Percentiles rank a stretch among this genome's conserved stretches.
These are phyloP conservation scores for Ascochyta clinopodiicola DNA, from an alignment of 2,329 filamentous ascomycete genomes.

Conservation along the genomic window DNA sequence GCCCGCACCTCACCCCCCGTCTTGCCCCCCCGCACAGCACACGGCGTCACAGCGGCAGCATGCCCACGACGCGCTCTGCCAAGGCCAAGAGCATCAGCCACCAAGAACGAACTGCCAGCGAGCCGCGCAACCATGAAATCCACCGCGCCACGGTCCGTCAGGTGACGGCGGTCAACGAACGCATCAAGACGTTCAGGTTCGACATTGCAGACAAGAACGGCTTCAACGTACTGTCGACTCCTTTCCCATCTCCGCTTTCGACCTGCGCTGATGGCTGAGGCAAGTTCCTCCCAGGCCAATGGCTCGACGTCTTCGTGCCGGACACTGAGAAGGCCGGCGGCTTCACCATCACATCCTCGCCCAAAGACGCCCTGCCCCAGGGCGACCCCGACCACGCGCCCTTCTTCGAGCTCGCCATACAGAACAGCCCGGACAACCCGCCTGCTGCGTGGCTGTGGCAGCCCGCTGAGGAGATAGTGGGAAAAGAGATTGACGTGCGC, in stretches of 20 bases:
- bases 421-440: conserved; percentile 73
- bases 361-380: conserved; percentile 57
- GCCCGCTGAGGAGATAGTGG: conserved; percentile 61
- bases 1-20: conserved; percentile 18
- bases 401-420: conserved; percentile 80
- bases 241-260: conserved; percentile 31
- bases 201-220: conserved; percentile 58
- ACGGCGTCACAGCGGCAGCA: conserved; percentile 34
- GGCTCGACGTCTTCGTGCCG: conserved; percentile 83
- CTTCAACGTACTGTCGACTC: conserved; percentile 55
- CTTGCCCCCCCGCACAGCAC: conserved; percentile 19
- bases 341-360: conserved; percentile 85
- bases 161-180: conserved; percentile 70
- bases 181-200: conserved; percentile 72
- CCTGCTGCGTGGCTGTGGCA: conserved; percentile 79
- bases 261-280: conserved; percentile 39
- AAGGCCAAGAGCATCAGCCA: conserved; percentile 56
- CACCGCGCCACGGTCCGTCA: conserved; percentile 67
- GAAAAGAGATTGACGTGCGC: conserved; percentile 67
- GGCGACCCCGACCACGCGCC: conserved; percentile 34
- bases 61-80: conserved; percentile 40
- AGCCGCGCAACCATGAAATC: conserved; percentile 72
- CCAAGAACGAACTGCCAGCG: conserved; percentile 73
- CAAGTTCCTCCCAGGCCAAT: conserved; percentile 83
- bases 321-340: conserved; percentile 74